A percentile compares a stretch with the other conserved stretches of the same genome.
phyloP scores from a whole-genome alignment of 192 early-diverging fungal species.

The Rhizoclosmatium globosum region DNA sequence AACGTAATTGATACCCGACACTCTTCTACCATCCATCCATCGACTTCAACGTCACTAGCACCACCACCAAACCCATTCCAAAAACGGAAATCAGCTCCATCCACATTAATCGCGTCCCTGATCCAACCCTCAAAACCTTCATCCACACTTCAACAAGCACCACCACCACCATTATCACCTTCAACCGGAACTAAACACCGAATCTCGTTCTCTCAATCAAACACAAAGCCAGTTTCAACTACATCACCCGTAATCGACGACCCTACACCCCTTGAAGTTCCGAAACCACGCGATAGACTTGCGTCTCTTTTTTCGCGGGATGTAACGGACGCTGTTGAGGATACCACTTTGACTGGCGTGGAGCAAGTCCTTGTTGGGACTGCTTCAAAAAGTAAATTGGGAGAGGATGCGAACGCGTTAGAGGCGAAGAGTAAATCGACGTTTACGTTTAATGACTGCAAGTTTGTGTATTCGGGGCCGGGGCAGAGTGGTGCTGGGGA shows the following conservation, averaged over 20 bases:
- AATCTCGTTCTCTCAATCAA: no score
- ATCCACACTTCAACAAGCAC: no score
- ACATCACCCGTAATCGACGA: background rate
- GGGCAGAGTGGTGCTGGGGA: background rate
- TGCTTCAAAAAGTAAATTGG: background rate
- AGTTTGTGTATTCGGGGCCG: background rate
- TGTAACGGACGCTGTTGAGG: background rate
- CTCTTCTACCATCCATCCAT: no score
- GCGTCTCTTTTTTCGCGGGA: background rate
- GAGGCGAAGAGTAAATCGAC: background rate
- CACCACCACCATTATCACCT: no score
- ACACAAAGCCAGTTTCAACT: no score
- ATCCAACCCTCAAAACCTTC: no score
- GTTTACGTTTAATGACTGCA: slow-evolving; percentile 25
- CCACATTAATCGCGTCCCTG: no score
- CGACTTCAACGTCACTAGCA: no score
- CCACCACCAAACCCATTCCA: no score
- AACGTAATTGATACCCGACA: no score
- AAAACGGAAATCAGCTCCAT: no score
- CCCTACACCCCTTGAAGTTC: background rate
- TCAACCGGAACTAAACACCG: no score
- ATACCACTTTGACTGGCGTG: background rate
- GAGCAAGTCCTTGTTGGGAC: background rate
- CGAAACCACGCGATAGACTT: background rate
- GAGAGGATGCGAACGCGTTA: background rate